Base-by-base conservation (phyloP, 495 filamentous ascomycete genomes). In the Aspergillus kassunensis region DNA sequence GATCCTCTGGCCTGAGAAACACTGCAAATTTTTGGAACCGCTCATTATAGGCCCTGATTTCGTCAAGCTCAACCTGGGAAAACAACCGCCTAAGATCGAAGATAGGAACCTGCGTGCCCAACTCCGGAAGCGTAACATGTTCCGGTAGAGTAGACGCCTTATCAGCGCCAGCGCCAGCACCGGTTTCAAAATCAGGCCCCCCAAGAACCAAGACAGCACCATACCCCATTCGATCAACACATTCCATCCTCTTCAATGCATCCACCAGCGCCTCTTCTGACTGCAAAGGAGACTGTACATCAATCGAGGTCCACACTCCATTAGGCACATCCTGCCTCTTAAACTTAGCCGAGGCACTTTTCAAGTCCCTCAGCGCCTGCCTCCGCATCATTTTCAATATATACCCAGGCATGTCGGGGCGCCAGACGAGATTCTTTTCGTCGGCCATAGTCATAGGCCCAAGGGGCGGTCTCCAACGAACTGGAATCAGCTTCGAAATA, bases 381-480 rank as follows among this genome's bases (percentile, higher is more conserved):
- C 65, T 58, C 3, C 81, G 71, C 71, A 88, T 73, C 25, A 75
- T 46, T 6, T 69, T 63, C 0, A 86, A 66, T 3, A 89, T 51
- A 37, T 85, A 79, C 0, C 65, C 62, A n/a, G 78, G 75, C 84
- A 90, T 90, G 57, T 91, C 85, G 29, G 71, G 33, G 13, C 85
- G 79, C 86, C 86, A 92, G 3, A 78, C 59, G 12, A 80, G 29
- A 5, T 64, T 50, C 10, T 55, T 51, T 13, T 68, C 49, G 10
- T 73, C 61, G 1, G 49, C 39, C 8, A 49, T 4, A 10, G 54
- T 64, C 30, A 69, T 35, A 25, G 71, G 62, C 0, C 65, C 66
- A 5, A 60, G 19, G 37, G 69, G 69, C 47, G 69, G 34, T 50
- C 64, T 69, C 69, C 68, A 75, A 43, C 69, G 61, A 46, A 62